Conservation (phyloP, 78 protist genomes). For the Bodo saltans region DNA sequence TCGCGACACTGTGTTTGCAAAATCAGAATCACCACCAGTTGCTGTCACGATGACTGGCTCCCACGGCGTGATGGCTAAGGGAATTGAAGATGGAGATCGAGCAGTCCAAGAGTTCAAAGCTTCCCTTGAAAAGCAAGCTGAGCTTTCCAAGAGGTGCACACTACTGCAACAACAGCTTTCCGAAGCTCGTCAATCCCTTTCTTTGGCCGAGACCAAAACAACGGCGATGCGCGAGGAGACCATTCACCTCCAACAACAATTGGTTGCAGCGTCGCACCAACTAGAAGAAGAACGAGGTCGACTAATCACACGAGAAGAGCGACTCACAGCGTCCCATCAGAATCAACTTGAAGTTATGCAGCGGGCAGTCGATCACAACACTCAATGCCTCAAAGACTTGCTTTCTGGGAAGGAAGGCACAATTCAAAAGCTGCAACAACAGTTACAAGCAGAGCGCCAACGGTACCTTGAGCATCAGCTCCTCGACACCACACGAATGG, state of each 20-base stretch:
- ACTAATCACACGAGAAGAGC: background rate
- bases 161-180: background rate
- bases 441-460: background rate
- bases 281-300: background rate
- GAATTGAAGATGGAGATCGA: background rate
- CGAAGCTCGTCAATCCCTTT: background rate
- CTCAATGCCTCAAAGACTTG: background rate
- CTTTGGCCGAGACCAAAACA: background rate
- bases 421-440: background rate
- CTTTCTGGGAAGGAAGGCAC: background rate
- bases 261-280: background rate
- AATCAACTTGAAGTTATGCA: background rate
- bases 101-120: background rate
- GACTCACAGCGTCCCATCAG: background rate
- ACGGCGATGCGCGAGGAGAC: background rate
- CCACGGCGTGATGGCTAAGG: background rate
- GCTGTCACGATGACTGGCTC: background rate
- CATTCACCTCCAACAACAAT: background rate
- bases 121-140: background rate
- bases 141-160: background rate
- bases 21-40: background rate
- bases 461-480: background rate
- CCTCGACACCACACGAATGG: background rate
- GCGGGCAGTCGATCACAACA: background rate
- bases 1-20: background rate